Percentiles rank a stretch among this genome's conserved stretches.
phyloP scores from a whole-genome alignment of 2,329 filamentous ascomycete species.

The Botrytis medusae region DNA sequence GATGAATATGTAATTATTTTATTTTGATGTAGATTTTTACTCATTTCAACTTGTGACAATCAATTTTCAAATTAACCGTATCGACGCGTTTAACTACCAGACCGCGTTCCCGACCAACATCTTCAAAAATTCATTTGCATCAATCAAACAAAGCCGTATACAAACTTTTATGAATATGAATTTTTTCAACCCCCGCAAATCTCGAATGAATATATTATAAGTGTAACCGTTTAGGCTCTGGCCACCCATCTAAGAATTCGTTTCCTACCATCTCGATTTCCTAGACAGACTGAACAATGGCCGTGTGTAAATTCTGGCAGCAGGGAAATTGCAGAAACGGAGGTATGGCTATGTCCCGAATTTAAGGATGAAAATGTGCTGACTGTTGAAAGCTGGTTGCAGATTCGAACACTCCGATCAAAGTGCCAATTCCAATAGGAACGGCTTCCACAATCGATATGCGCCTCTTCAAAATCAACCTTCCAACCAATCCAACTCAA shows the following conservation, averaged over 20 bases:
- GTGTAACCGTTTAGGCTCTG: constrained; percentile 12
- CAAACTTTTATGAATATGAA: constrained; percentile 2
- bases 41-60: constrained; percentile 8
- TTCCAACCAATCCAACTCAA: constrained; percentile 25
- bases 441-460: constrained; percentile 39
- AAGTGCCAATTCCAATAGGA: constrained; percentile 37
- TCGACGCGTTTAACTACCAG: background rate
- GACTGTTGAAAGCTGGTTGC: constrained; percentile 51
- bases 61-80: background rate
- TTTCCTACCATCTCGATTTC: background rate
- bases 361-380: constrained; percentile 13
- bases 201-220: constrained; percentile 15
- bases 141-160: constrained; percentile 1
- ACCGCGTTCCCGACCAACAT: constrained; percentile 12
- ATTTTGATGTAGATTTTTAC: background rate
- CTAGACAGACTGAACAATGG: constrained; percentile 3
- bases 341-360: constrained; percentile 27
- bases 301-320: constrained; percentile 61
- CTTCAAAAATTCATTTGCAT: background rate
- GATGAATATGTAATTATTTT: background rate
- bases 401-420: constrained; percentile 54
- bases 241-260: background rate
- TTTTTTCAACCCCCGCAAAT: background rate
- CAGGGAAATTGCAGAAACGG: constrained; percentile 61
- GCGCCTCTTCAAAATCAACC: constrained; percentile 33